Conservation (phyloP, 352 stramenopile genomes). For the Discostella stelligera region DNA sequence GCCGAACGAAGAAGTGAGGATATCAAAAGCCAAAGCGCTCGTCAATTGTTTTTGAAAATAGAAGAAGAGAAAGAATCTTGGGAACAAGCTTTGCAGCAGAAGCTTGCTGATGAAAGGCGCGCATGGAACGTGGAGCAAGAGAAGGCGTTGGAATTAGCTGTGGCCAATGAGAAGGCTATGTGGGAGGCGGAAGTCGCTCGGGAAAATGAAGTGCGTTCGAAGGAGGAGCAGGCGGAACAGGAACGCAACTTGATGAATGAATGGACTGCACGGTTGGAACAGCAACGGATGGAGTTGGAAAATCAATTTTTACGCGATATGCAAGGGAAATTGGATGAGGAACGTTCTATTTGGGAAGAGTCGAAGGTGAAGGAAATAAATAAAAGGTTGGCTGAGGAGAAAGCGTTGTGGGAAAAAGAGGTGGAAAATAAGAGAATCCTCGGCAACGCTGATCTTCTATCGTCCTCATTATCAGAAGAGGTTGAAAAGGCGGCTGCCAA, state of each 20-base stretch:
- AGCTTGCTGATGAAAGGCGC: constrained; percentile 15
- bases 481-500: constrained; percentile 44
- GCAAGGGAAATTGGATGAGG: constrained; percentile 17
- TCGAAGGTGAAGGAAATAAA: constrained; percentile 27
- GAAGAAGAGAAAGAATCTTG: constrained; percentile 38
- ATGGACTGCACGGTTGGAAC: constrained; percentile 23
- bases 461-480: constrained; percentile 20
- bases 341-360: constrained; percentile 37
- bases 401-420: constrained; percentile 28
- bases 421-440: not conserved
- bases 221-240: constrained; percentile 10
- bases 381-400: constrained; percentile 26
- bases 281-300: constrained; percentile 28
- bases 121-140: constrained; percentile 21
- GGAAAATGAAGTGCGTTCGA: constrained; percentile 8
- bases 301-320: constrained; percentile 21
- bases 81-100: constrained; percentile 17
- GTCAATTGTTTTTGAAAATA: constrained; percentile 41
- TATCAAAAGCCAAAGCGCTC: constrained; percentile 31
- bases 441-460: not conserved
- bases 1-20: constrained; percentile 30
- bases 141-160: constrained; percentile 21
- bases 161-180: constrained; percentile 21
- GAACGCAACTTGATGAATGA: constrained; percentile 16
- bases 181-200: constrained; percentile 20